phyloP scores from a whole-genome alignment of 2,329 filamentous ascomycete genomes.

The Cladosporium sp. region DNA sequence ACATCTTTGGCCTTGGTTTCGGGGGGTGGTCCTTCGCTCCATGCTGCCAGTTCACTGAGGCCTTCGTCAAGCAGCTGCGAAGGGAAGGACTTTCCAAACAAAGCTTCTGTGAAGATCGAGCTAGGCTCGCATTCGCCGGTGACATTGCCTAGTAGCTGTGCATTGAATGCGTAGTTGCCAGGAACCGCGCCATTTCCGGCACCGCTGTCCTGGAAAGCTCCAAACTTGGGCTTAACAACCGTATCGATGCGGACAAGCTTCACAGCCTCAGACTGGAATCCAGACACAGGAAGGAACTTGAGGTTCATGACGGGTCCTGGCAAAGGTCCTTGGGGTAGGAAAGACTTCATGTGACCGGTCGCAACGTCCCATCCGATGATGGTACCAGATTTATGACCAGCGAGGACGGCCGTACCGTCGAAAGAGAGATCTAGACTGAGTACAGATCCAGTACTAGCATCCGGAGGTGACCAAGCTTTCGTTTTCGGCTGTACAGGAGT shows the following conservation, averaged over 20 bases:
- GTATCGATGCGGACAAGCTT: constrained; percentile 54
- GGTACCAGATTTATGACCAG: constrained; percentile 78
- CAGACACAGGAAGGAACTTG: constrained; percentile 65
- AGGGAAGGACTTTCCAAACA: constrained; percentile 47
- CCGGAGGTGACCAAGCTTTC: constrained; percentile 32
- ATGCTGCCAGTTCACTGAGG: constrained; percentile 36
- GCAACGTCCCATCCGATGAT: constrained; percentile 79
- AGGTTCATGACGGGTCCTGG: constrained; percentile 84
- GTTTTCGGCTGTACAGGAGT: constrained; percentile 41
- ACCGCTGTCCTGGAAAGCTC: constrained; percentile 44
- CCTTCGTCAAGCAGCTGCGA: constrained; percentile 36
- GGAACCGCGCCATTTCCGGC: constrained; percentile 40
- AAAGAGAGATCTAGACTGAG: constrained; percentile 74
- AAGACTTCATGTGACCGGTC: constrained; percentile 65
- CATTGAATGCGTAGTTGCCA: constrained; percentile 64
- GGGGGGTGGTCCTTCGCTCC: constrained; percentile 37
- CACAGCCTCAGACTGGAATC: constrained; percentile 40
- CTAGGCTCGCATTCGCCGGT: constrained; percentile 25
- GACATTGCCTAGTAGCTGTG: constrained; percentile 56
- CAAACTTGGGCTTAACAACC: constrained; percentile 79
- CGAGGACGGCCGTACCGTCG: constrained; percentile 76
- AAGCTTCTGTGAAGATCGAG: constrained; percentile 41
- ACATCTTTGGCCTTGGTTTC: constrained; percentile 17
- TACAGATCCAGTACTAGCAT: constrained; percentile 61
- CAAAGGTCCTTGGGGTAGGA: constrained; percentile 62